A percentile compares a stretch with the other conserved stretches of the same genome.
Conservation (phyloP, 2,329 filamentous ascomycete species). For the Talaromyces piceae region DNA sequence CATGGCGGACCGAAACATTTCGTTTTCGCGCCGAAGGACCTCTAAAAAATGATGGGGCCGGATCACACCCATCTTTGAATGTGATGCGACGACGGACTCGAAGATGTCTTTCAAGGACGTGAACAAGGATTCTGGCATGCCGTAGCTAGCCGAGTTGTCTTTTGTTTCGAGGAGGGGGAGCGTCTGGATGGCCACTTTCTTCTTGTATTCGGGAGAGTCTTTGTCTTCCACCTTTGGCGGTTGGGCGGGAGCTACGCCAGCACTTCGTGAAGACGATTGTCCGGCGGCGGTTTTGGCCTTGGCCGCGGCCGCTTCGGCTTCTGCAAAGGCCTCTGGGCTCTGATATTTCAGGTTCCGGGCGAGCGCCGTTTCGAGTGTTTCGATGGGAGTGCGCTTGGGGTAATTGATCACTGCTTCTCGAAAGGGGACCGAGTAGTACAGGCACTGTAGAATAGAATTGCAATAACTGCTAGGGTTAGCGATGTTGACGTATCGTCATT, state of each 20-base stretch:
- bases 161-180: slow-evolving; percentile 82
- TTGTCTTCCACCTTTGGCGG: slow-evolving; percentile 77
- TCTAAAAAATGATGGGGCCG: slow-evolving; percentile 91
- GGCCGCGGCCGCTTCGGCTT: slow-evolving; percentile 42
- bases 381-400: slow-evolving; percentile 62
- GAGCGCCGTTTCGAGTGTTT: slow-evolving; percentile 56
- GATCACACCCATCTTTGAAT: slow-evolving; percentile 77
- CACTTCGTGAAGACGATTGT: slow-evolving; percentile 32
- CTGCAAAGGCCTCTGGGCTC: slow-evolving; percentile 51
- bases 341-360: slow-evolving; percentile 46
- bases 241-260: slow-evolving; percentile 48
- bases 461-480: slow-evolving; percentile 63
- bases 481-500: neutral
- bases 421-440: slow-evolving; percentile 93
- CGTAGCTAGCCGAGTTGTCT: slow-evolving; percentile 72
- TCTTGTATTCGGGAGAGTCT: slow-evolving; percentile 95
- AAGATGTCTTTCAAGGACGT: slow-evolving; percentile 96
- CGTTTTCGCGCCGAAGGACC: slow-evolving; percentile 86
- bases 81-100: slow-evolving; percentile 73
- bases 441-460: slow-evolving; percentile 94
- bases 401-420: slow-evolving; percentile 92
- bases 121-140: slow-evolving; percentile 92
- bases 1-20: slow-evolving; percentile 95
- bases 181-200: slow-evolving; percentile 84
- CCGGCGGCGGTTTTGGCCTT: slow-evolving; percentile 37